These are phyloP conservation scores for Amphicarpaea edgeworthii DNA, from an alignment of 306 rosid species.

Conservation along the genomic window DNA sequence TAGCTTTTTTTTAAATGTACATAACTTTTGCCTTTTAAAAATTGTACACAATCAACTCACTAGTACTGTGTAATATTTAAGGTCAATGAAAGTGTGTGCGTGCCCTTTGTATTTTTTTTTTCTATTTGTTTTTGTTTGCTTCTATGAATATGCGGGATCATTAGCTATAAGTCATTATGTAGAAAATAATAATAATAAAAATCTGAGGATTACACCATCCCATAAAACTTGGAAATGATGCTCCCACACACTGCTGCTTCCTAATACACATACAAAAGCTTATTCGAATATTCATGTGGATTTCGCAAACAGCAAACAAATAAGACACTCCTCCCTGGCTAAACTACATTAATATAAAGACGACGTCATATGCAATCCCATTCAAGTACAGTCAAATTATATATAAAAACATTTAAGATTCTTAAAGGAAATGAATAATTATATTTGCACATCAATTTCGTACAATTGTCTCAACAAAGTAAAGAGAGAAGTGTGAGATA, in stretches of 20 bases:
- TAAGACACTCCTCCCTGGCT: constrained; percentile 43
- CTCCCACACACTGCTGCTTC: constrained; percentile 63
- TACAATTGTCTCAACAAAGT: not conserved
- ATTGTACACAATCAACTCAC: not conserved
- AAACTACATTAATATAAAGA: constrained; percentile 34
- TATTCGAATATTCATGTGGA: constrained; percentile 44
- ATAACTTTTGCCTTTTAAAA: not conserved
- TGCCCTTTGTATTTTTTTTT: not conserved
- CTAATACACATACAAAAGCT: constrained; percentile 63
- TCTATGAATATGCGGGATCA: constrained; percentile 30
- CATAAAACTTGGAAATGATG: constrained; percentile 69
- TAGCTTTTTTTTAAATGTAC: not conserved
- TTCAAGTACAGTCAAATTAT: not conserved
- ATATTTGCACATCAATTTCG: not conserved
- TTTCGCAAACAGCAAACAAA: constrained; percentile 44
- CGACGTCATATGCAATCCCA: constrained; percentile 39
- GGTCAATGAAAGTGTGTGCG: constrained; percentile 30
- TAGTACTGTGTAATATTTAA: too few relatives aligned
- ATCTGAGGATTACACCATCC: constrained; percentile 53
- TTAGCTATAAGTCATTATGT: constrained; percentile 30
- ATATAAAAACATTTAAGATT: constrained; percentile 15
- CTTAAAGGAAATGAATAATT: not conserved
- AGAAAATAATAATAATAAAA: constrained; percentile 36
- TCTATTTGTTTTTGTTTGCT: constrained; percentile 18
- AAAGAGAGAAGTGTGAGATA: not conserved